These are phyloP conservation scores for Rhypophila decipiens DNA, from an alignment of 495 filamentous ascomycete species.

Conservation along the genomic window DNA sequence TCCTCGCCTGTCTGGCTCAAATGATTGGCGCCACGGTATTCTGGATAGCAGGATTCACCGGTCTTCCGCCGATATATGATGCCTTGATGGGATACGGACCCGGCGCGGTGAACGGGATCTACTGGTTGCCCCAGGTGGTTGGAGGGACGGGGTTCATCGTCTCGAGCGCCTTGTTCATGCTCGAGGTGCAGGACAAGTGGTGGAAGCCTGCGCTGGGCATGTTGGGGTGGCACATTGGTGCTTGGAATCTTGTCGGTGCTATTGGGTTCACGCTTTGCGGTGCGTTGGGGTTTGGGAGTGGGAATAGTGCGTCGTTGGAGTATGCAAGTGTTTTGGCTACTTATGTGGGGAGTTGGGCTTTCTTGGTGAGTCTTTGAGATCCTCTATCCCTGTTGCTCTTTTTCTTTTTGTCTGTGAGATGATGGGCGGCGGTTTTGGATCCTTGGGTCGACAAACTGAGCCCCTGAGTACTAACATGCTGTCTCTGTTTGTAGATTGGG, in stretches of 20 bases:
- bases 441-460: not conserved
- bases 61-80: conserved; percentile 51
- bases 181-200: conserved; percentile 66
- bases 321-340: conserved; percentile 55
- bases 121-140: conserved; percentile 64
- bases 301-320: conserved; percentile 30
- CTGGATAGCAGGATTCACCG: conserved; percentile 63
- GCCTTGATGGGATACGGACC: conserved; percentile 20
- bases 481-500: conserved; percentile 34
- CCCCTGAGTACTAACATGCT: not conserved
- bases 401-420: not conserved
- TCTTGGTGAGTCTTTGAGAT: conserved; percentile 34
- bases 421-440: too few relatives aligned
- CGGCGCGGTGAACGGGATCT: conserved; percentile 44
- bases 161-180: conserved; percentile 55
- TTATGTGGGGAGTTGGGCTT: conserved; percentile 66
- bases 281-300: conserved; percentile 47
- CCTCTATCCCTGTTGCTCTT: not conserved
- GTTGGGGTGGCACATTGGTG: conserved; percentile 49
- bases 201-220: conserved; percentile 50
- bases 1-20: conserved; percentile 57
- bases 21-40: conserved; percentile 58
- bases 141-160: conserved; percentile 60
- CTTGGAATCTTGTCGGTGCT: conserved; percentile 45
- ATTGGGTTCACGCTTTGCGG: conserved; percentile 66